Evolutionary conservation across 2,329 filamentous ascomycete genomes (phyloP).

Genomic region (Helotiales sp.): DNA sequence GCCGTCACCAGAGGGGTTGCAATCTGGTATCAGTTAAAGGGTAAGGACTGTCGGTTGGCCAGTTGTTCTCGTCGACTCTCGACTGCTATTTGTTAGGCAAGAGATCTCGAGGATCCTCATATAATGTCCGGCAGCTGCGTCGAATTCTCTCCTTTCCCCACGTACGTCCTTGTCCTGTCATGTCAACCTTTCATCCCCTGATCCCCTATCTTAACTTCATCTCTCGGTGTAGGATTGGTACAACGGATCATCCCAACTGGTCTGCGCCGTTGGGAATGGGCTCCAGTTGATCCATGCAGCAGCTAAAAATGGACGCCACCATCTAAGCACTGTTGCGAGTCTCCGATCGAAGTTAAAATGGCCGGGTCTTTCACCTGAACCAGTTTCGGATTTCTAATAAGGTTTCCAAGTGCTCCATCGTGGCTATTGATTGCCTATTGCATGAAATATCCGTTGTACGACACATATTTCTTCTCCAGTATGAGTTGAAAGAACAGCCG

Average conservation of each 20-base stretch:
- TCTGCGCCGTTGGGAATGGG: neutral
- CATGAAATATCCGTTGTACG: neutral
- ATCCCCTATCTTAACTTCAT: neutral
- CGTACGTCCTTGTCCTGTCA: neutral
- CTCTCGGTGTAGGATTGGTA: neutral
- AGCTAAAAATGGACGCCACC: constrained; percentile 2
- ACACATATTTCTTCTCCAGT: neutral
- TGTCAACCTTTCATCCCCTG: no score
- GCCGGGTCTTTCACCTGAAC: neutral
- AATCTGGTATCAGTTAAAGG: neutral
- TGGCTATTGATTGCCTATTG: neutral
- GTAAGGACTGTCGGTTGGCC: neutral
- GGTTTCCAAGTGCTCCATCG: neutral
- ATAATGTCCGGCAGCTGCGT: neutral
- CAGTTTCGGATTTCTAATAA: neutral
- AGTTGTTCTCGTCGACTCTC: neutral
- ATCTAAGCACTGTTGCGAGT: neutral
- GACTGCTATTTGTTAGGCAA: neutral
- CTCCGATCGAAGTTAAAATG: neutral
- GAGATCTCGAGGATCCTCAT: neutral
- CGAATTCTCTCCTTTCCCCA: neutral
- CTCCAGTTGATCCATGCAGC: constrained; percentile 3
- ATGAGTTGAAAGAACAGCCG: neutral
- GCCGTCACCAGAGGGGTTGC: neutral
- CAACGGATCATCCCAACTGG: neutral